A percentile compares a stretch with the other conserved stretches of the same genome.
phyloP scores from a whole-genome alignment of 1,139 yeast genomes.

The Martiniozyma asiatica region DNA sequence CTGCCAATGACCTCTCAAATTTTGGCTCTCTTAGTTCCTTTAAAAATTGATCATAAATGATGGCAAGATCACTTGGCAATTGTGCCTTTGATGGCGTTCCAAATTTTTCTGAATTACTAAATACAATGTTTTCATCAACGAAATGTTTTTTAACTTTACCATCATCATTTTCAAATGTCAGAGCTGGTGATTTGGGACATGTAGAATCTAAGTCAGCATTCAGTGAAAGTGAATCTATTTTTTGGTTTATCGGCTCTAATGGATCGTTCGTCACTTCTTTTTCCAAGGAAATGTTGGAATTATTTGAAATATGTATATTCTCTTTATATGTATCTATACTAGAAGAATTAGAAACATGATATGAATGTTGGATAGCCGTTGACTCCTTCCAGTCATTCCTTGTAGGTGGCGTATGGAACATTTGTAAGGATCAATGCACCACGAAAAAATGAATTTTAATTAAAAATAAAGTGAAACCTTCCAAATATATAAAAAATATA shows the following conservation, averaged over 20 bases:
- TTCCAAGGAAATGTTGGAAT: too few relatives aligned
- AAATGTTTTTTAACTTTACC: not conserved
- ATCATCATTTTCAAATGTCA: conserved; percentile 5
- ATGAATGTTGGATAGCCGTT: too few relatives aligned
- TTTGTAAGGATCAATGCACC: too few relatives aligned
- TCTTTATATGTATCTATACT: conserved; percentile 4
- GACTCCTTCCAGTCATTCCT: conserved; percentile 18
- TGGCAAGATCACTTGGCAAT: conserved; percentile 26
- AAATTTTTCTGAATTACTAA: conserved; percentile 7
- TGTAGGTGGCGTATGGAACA: conserved; percentile 25
- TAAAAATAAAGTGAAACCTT: too few relatives aligned
- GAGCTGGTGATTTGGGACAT: conserved; percentile 4
- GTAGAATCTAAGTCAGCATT: conserved; percentile 1
- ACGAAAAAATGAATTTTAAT: too few relatives aligned
- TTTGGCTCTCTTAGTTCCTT: conserved; percentile 43
- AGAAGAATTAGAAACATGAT: conserved; percentile 15
- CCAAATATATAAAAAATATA: too few relatives aligned
- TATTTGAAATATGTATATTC: too few relatives aligned
- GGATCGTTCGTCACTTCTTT: not conserved
- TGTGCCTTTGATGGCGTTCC: conserved; percentile 13
- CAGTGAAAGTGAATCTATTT: conserved; percentile 1
- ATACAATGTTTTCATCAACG: not conserved
- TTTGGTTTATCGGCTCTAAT: not conserved
- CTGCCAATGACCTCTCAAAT: conserved; percentile 39
- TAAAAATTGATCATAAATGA: conserved; percentile 30